Base-by-base conservation (phyloP, 345 rosid species). In the Eucalyptus globulus region DNA sequence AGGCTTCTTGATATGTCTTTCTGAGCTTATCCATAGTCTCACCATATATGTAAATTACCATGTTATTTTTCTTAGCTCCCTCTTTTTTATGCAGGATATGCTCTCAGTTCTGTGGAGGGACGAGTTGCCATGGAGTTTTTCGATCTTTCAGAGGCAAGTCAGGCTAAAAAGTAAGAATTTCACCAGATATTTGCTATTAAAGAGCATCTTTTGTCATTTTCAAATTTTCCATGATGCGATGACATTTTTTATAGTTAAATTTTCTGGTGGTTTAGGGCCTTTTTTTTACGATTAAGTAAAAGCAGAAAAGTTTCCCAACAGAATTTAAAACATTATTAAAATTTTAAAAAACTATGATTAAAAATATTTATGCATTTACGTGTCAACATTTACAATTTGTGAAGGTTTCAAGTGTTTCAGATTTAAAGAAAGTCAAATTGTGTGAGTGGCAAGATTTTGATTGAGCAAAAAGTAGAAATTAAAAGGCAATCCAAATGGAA, bases 121-220 rank as follows among this genome's bases (percentile, higher is more conserved):
- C 93, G 99, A 90, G 98, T 97, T 80, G 96, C 99, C n/a, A 97
- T 97, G 99, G 99, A 97, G 90, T 97, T 96, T 88, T 97, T 97
- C 89, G 99, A 97, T 93, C 97, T 93, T 72, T 95, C 99, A 56
- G 99, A 97, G 88, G 94, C 98, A 86, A 96, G 96, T 92, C 99
- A 97, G 91, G 95, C 98, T 89, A 97, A 97, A 97, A 97, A 96
- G 99, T 97, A 95, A 40, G 93, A 86, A 29, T 83, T 45, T 51
- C n/a, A 37, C 62, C 29, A 31, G 56, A 67, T 86, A 12, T 19
- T 5, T 44, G 27, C 47, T 11, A 37, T 37, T 76, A 1, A 76
- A 19, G 15, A 76, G 83, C 83, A 19, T 76, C 6, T 72, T 72
- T 37, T 72, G 89, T 49, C 53, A 87, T 69, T 87, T 88, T 51